These are phyloP conservation scores for Fraxinus quadrangulata DNA, from an alignment of 257 asterid genomes.

Conservation along the genomic window DNA sequence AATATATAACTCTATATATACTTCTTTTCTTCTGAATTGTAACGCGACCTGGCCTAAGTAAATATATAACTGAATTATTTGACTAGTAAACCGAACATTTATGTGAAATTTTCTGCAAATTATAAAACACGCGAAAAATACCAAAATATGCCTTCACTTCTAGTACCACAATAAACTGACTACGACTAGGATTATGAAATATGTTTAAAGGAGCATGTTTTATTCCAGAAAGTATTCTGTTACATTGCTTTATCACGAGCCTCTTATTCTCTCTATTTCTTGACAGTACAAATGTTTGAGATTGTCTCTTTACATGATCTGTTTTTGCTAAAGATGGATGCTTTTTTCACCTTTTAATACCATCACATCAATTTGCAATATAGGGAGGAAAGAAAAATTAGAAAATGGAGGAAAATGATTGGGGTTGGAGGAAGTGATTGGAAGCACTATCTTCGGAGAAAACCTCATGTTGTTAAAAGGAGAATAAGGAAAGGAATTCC, in stretches of 20 bases:
- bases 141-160: too few species aligned
- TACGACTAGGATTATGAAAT: not conserved
- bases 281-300: constrained; percentile 12
- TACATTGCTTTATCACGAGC: constrained; percentile 11
- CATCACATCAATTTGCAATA: constrained; percentile 22
- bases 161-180: too few species aligned
- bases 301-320: not conserved
- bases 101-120: too few species aligned
- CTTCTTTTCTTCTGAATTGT: too few species aligned
- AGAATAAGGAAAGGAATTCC: constrained; percentile 98
- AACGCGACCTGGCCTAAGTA: too few species aligned
- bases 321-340: not conserved
- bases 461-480: constrained; percentile 91
- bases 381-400: constrained; percentile 88
- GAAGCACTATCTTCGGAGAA: constrained; percentile 93
- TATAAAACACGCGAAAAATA: too few species aligned
- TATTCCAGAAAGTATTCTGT: constrained; percentile 3
- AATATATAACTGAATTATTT: too few species aligned
- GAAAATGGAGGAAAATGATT: constrained; percentile 99
- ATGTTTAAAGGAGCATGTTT: constrained; percentile 12
- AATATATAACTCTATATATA: too few species aligned
- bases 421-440: constrained; percentile 99
- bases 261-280: not conserved
- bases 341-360: constrained; percentile 17
- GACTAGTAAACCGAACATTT: too few species aligned